Percentiles rank a stretch among this genome's conserved stretches.
Conservation (phyloP, 805 yeast genomes). For the Pichia eremophila region DNA sequence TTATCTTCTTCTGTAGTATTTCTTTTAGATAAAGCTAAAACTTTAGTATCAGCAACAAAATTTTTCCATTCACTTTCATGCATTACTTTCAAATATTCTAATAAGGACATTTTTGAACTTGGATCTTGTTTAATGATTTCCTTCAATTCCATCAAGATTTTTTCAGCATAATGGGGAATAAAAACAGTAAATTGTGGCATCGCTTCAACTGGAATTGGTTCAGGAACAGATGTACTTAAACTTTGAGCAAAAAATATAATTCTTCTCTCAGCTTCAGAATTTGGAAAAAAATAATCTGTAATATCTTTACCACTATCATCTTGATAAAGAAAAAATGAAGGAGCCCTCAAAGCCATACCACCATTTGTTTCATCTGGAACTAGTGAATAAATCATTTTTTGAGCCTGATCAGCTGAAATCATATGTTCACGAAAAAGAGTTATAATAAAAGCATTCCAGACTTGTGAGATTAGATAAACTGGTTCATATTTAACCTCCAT, state of each 20-base stretch:
- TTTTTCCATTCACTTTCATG: constrained; percentile 73
- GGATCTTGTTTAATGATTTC: constrained; percentile 39
- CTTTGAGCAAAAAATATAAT: constrained; percentile 48
- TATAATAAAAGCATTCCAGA: constrained; percentile 47
- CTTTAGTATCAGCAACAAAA: constrained; percentile 68
- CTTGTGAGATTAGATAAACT: constrained; percentile 33
- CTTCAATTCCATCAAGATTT: constrained; percentile 33
- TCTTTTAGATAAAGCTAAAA: constrained; percentile 25
- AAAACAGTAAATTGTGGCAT: constrained; percentile 44
- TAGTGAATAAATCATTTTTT: constrained; percentile 27
- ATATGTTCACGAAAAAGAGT: constrained; percentile 48
- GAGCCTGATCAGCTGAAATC: constrained; percentile 41
- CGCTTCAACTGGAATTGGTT: constrained; percentile 37
- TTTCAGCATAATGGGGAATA: constrained; percentile 45
- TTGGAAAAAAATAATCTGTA: constrained; percentile 33
- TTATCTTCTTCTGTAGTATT: background rate
- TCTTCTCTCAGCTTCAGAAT: constrained; percentile 43
- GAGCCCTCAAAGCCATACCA: constrained; percentile 27
- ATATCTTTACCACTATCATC: constrained; percentile 35
- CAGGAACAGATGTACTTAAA: constrained; percentile 38
- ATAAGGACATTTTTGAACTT: constrained; percentile 43
- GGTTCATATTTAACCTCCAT: constrained; percentile 36
- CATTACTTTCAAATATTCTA: constrained; percentile 69
- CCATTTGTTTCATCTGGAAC: constrained; percentile 43
- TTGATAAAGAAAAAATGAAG: constrained; percentile 39